A percentile compares a stretch with the other conserved stretches of the same genome.
Evolutionary conservation across 2,329 filamentous ascomycete genomes (phyloP).

Genomic region (Trichoderma sp.): DNA sequence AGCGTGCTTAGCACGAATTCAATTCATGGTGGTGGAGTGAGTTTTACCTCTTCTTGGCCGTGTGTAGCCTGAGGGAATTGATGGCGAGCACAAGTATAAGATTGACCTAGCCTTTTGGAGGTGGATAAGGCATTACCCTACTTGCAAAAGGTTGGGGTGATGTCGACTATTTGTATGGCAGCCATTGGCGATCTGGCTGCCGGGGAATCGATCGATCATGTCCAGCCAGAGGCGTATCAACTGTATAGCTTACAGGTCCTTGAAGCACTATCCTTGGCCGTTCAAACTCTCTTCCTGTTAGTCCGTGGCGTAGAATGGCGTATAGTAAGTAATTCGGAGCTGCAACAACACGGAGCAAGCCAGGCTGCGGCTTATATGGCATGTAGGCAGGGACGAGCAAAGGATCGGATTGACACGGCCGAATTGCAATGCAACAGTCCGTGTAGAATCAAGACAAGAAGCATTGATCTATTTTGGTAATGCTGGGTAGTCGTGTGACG

Average conservation of each 20-base stretch:
- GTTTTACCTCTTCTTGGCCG: not conserved
- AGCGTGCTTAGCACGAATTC: not conserved
- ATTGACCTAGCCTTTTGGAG: not conserved
- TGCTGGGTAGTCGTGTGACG: not conserved
- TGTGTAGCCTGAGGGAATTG: not conserved
- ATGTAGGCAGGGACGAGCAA: not conserved
- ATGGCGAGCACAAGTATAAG: not conserved
- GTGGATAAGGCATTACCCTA: not conserved
- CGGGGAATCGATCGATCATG: slow-evolving; percentile 18
- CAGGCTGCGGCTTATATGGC: not conserved
- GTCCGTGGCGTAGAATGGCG: not conserved
- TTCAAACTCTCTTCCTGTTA: not conserved
- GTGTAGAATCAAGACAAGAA: not conserved
- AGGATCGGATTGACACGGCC: not conserved
- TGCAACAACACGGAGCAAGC: not conserved
- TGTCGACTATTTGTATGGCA: not conserved
- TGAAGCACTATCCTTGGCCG: not conserved
- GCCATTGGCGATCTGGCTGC: slow-evolving; percentile 6
- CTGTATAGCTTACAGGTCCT: not conserved
- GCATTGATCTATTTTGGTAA: not conserved
- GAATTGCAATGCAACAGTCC: not conserved
- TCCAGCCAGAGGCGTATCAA: not conserved
- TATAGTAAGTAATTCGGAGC: not conserved
- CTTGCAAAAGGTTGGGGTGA: slow-evolving; percentile 1
- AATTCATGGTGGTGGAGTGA: not conserved